Base-by-base conservation (phyloP, 2,329 filamentous ascomycete genomes). In the Monilinia laxa region DNA sequence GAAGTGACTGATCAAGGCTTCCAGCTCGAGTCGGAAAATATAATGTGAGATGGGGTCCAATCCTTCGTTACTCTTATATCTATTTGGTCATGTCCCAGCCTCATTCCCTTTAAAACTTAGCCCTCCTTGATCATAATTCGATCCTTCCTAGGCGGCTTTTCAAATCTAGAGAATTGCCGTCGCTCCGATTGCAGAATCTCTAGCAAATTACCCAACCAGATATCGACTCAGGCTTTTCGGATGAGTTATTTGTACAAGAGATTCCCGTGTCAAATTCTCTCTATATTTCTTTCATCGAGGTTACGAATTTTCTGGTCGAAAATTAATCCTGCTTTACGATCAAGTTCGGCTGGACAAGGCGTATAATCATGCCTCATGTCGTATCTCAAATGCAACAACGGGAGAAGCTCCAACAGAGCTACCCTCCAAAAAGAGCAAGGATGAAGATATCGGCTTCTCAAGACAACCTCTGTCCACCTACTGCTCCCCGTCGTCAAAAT, bases 21-120 rank as follows among this genome's bases (percentile, higher is more conserved):
- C 55, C 55, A 60, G 45, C 63, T 65, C 63, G 23, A 60, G 20
- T 60, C 35, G 4, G n/a, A 57, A 40, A 38, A 18, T 20, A 42
- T 35, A n/a, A 51, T 28, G 63, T 65, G 55, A 53, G 55, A 65
- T 60, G 63, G 63, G 63, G 63, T 49, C 63, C 63, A 65, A 45
- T 65, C 63, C 63, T 65, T 40, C 54, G 31, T 59, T 28, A 60
- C 42, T 65, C 38, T 60, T 60, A 65, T 65, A 65, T 60, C 56
- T 65, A 31, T 60, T 60, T 42, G 23, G 3, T 10, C 14, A 60
- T 28, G 47, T 28, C 55, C 55, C 35, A 52, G 56, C 55, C 63
- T 52, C 56, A 60, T 23, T n/a, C 45, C 25, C 60, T 47, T 9
- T 18, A n/a, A 42, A 5, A 60, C 47, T 53, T 45, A 65, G 63